phyloP scores from a whole-genome alignment of 2,329 filamentous ascomycete species.

The Xylaria sp. region DNA sequence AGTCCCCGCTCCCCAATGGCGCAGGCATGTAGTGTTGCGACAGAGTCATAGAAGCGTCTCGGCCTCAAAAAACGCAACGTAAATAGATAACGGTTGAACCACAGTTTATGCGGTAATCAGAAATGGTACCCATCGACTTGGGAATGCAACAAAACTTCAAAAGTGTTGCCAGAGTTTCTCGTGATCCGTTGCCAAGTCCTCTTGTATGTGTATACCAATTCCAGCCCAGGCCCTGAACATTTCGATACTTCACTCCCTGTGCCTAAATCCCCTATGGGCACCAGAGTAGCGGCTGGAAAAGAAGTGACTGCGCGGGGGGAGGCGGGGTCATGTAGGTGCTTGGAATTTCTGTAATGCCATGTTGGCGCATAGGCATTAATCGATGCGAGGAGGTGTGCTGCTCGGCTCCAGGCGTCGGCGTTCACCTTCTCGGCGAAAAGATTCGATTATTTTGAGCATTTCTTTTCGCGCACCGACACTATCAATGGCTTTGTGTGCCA shows the following conservation, averaged over 20 bases:
- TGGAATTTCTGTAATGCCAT: background rate
- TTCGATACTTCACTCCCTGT: background rate
- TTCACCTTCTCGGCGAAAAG: slow-evolving; percentile 83
- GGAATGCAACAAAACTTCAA: slow-evolving; percentile 1
- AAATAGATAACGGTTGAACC: background rate
- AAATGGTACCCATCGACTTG: slow-evolving; percentile 12
- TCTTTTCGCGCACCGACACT: slow-evolving; percentile 80
- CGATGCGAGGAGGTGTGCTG: slow-evolving; percentile 48
- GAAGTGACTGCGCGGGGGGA: background rate
- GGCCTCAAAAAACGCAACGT: background rate
- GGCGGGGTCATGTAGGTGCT: background rate
- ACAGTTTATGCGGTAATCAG: slow-evolving; percentile 1
- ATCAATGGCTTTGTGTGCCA: slow-evolving; percentile 83
- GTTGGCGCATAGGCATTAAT: slow-evolving; percentile 34
- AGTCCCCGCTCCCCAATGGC: background rate
- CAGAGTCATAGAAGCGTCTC: background rate
- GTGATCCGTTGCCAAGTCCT: slow-evolving; percentile 1
- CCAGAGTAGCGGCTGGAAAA: background rate
- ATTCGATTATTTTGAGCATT: slow-evolving; percentile 88
- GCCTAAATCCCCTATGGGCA: background rate
- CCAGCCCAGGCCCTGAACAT: slow-evolving; percentile 2
- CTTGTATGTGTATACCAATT: slow-evolving; percentile 6
- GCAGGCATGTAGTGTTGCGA: background rate
- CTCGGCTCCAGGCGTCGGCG: slow-evolving; percentile 58
- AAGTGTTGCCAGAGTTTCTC: slow-evolving; percentile 11